Evolutionary conservation across 352 stramenopile genomes (phyloP).

Genomic region (Phytophthora pseudosyringae): DNA sequence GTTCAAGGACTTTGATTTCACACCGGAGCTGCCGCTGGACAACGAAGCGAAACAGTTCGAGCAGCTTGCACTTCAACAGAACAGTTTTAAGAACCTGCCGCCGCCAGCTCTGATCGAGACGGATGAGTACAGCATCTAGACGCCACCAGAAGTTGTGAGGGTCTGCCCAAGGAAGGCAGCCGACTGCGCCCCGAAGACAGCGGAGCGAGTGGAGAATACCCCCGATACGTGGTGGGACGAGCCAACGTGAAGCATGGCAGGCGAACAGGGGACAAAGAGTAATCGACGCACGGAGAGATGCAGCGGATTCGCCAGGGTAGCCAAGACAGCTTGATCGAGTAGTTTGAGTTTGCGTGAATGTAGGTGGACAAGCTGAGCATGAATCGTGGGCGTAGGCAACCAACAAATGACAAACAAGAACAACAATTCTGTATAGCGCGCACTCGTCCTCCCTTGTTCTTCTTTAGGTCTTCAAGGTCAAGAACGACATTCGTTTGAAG

Average conservation of each 20-base stretch:
- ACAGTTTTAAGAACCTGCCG: conserved; percentile 86
- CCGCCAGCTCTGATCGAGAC: conserved; percentile 72
- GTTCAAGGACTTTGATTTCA: conserved; percentile 90
- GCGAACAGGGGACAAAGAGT: conserved; percentile 14
- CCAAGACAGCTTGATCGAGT: conserved; percentile 32
- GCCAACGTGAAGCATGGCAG: conserved; percentile 4
- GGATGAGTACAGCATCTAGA: conserved; percentile 87
- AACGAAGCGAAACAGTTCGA: conserved; percentile 88
- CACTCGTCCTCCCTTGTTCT: not conserved
- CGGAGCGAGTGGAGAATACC: conserved; percentile 15
- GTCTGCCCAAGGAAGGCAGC: conserved; percentile 41
- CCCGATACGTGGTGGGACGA: conserved; percentile 16
- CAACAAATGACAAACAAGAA: conserved; percentile 37
- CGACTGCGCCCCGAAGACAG: conserved; percentile 13
- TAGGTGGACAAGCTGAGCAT: conserved; percentile 27
- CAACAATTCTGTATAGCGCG: conserved; percentile 25
- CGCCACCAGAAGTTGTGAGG: conserved; percentile 16
- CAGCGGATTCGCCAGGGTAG: conserved; percentile 25
- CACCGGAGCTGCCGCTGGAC: conserved; percentile 80
- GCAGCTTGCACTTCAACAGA: conserved; percentile 80
- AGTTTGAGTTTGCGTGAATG: conserved; percentile 38
- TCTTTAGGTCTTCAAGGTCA: too few species aligned
- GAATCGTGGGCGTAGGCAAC: conserved; percentile 21
- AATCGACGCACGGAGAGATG: conserved; percentile 17
- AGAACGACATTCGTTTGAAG: too few species aligned